A percentile compares a stretch with the other conserved stretches of the same genome.
Evolutionary conservation across 164 flowering plant species (phyloP).

Genomic region (Euptelea pleiosperma): DNA sequence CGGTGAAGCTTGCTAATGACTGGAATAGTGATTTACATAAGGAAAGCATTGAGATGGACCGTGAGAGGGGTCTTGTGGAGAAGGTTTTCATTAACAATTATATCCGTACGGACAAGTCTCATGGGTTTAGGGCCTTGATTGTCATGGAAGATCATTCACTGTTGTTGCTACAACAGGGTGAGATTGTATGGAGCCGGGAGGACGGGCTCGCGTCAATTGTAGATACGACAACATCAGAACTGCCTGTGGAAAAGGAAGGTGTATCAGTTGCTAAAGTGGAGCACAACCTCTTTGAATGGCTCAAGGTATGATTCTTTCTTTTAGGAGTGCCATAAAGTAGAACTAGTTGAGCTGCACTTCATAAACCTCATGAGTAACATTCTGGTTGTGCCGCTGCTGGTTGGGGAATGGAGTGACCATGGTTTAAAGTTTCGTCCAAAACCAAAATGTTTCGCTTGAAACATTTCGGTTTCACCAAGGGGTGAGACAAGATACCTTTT

Average conservation of each 20-base stretch:
- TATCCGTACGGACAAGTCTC: constrained; percentile 73
- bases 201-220: constrained; percentile 92
- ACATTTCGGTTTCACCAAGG: no score
- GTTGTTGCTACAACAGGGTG: constrained; percentile 83
- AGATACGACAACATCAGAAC: constrained; percentile 81
- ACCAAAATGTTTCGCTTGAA: no score
- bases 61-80: constrained; percentile 60
- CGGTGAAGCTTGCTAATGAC: constrained; percentile 61
- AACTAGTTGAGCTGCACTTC: background rate
- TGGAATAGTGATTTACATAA: constrained; percentile 46
- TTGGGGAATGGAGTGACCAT: no score
- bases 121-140: constrained; percentile 91
- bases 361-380: no score
- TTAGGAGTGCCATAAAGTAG: background rate
- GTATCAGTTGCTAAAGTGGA: constrained; percentile 96
- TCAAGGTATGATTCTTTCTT: constrained; percentile 52
- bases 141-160: constrained; percentile 97
- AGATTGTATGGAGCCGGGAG: constrained; percentile 92
- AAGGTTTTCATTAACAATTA: constrained; percentile 85
- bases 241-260: constrained; percentile 81
- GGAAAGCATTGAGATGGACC: constrained; percentile 63
- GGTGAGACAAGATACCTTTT: no score
- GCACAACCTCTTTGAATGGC: constrained; percentile 89
- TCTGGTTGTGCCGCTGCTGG: no score
- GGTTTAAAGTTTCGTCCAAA: no score